Percentiles rank a stretch among this genome's conserved stretches.
Evolutionary conservation across 352 stramenopile genomes (phyloP).

Genomic region (Phytophthora europaea): DNA sequence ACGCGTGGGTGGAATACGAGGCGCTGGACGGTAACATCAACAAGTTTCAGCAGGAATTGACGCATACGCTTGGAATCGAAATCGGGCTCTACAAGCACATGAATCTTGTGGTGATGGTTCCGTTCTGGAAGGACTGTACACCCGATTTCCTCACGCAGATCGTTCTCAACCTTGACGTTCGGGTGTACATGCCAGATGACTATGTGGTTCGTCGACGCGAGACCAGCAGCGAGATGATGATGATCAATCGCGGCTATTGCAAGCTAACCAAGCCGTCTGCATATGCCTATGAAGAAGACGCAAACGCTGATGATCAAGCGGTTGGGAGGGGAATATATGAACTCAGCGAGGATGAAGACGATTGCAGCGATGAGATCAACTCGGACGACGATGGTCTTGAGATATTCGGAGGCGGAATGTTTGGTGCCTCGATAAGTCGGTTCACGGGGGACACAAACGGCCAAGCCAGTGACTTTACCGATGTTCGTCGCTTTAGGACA

Average conservation of each 20-base stretch:
- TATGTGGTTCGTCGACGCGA: constrained; percentile 53
- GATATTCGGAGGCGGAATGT: not conserved
- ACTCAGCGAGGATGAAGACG: not conserved
- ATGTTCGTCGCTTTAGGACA: not conserved
- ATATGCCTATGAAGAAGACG: not conserved
- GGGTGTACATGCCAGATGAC: constrained; percentile 57
- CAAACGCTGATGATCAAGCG: not conserved
- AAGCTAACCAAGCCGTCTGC: constrained; percentile 27
- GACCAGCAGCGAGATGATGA: constrained; percentile 51
- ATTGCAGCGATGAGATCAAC: not conserved
- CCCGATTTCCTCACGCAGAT: constrained; percentile 53
- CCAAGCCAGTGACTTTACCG: not conserved
- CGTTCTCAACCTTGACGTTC: constrained; percentile 36
- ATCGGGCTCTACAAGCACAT: constrained; percentile 49
- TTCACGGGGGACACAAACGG: not conserved
- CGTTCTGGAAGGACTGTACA: constrained; percentile 46
- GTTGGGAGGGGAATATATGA: not conserved
- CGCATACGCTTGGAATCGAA: constrained; percentile 48
- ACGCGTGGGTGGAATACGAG: constrained; percentile 53
- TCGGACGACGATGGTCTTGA: not conserved
- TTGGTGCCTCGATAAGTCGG: not conserved
- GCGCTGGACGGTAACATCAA: constrained; percentile 42
- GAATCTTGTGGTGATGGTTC: constrained; percentile 45
- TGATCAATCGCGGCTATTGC: constrained; percentile 49
- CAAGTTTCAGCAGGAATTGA: constrained; percentile 48